A percentile compares a stretch with the other conserved stretches of the same genome.
These are phyloP conservation scores for Penicillium glabrum DNA, from an alignment of 2,329 filamentous ascomycete species.

Conservation along the genomic window DNA sequence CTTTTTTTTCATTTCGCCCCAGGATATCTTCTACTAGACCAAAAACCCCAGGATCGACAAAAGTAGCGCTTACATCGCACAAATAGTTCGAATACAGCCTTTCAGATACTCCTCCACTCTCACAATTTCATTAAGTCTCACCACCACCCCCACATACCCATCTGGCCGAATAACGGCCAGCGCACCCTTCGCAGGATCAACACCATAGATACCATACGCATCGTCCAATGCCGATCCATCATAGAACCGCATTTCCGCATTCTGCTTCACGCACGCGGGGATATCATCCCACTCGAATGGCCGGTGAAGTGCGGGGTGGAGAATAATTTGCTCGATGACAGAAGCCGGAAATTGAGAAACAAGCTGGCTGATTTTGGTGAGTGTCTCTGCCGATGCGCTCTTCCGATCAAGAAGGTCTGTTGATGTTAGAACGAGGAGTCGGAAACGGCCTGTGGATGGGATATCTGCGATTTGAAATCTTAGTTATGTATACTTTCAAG, in stretches of 20 bases:
- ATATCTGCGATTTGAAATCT: slow-evolving; percentile 27
- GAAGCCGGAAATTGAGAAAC: slow-evolving; percentile 27
- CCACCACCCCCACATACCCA: slow-evolving; percentile 36
- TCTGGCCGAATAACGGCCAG: slow-evolving; percentile 40
- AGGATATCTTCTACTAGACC: neutral
- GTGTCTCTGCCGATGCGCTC: slow-evolving; percentile 26
- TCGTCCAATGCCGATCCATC: slow-evolving; percentile 35
- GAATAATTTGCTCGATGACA: slow-evolving; percentile 34
- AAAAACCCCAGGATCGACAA: neutral
- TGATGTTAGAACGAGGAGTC: slow-evolving; percentile 36
- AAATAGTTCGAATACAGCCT: slow-evolving; percentile 8
- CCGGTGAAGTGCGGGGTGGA: slow-evolving; percentile 31
- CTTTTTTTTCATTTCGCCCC: neutral
- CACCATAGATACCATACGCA: slow-evolving; percentile 38
- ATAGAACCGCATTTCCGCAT: slow-evolving; percentile 39
- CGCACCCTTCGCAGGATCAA: slow-evolving; percentile 30
- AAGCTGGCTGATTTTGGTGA: slow-evolving; percentile 22
- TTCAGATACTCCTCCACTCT: slow-evolving; percentile 28
- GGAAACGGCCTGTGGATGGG: slow-evolving; percentile 37
- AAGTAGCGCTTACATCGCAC: neutral
- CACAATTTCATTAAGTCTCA: slow-evolving; percentile 26
- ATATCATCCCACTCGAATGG: slow-evolving; percentile 36
- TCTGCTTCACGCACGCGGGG: slow-evolving; percentile 30
- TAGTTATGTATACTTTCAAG: neutral
- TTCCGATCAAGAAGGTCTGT: slow-evolving; percentile 32